Evolutionary conservation across 2,329 filamentous ascomycete genomes (phyloP).

Genomic region (Lachnellula suecica): DNA sequence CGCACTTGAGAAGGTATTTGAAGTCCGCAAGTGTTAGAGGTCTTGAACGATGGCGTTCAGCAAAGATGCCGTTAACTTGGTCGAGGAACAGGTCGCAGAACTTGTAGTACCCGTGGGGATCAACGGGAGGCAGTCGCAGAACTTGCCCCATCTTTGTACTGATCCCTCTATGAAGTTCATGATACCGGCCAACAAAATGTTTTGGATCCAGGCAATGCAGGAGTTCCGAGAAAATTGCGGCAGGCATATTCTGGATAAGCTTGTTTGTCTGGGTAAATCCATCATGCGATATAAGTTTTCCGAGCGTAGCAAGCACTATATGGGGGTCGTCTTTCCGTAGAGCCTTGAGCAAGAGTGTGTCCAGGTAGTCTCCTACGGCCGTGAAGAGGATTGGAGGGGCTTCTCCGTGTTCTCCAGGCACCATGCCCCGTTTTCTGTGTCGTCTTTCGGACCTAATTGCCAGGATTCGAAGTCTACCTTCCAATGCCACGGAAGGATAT

Average conservation of each 20-base stretch:
- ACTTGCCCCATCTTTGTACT: slow-evolving; percentile 45
- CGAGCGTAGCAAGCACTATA: neutral
- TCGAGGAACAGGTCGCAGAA: slow-evolving; percentile 24
- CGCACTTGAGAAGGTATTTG: slow-evolving; percentile 50
- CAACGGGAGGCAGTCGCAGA: slow-evolving; percentile 7
- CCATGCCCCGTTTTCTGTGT: no score
- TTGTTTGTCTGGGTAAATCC: slow-evolving; percentile 2
- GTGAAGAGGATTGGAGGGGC: neutral
- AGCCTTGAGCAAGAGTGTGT: neutral
- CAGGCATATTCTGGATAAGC: slow-evolving; percentile 44
- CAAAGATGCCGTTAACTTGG: slow-evolving; percentile 33
- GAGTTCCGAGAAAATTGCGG: slow-evolving; percentile 61
- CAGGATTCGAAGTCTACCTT: no score
- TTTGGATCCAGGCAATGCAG: slow-evolving; percentile 61
- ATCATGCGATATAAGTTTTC: neutral
- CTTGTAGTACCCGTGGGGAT: slow-evolving; percentile 15
- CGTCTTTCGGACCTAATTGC: no score
- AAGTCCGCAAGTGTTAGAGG: slow-evolving; percentile 47
- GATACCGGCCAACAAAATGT: slow-evolving; percentile 45
- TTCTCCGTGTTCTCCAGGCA: neutral
- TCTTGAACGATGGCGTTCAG: slow-evolving; percentile 36
- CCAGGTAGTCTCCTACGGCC: neutral
- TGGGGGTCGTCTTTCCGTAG: neutral
- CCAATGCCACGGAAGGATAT: no score
- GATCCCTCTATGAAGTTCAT: slow-evolving; percentile 45